Base-by-base conservation (phyloP, 257 asterid genomes). In the Eustoma russellianum region DNA sequence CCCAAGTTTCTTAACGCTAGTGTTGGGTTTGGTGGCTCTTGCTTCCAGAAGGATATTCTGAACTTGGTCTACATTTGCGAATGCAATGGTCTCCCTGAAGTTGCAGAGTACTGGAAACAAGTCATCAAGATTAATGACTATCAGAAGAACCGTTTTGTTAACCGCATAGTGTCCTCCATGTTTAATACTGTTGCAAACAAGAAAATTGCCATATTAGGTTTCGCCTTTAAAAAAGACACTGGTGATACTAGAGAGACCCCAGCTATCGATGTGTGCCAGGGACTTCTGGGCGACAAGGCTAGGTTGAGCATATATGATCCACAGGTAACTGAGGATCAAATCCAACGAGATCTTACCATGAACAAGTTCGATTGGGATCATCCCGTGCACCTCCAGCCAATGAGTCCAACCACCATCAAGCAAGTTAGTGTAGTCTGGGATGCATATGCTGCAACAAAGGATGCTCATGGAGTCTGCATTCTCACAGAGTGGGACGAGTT, bases 401-500 rank as follows among this genome's bases (percentile, higher is more conserved):
- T 72, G 78, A 83, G 94, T 59, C 94, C 89, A 53, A 70, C 89
- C 35, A 69, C 89, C 4, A 71, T 70, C 69, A 83, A 80, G 63
- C 82, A 78, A 70, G 84, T 83, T 19, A 70, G 68, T 0, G 68
- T 69, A 13, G 77, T 74, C 55, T 80, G 84, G 86, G 89, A 81
- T 51, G 94, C 94, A 10, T 83, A 83, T 11, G 66, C 60, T 44
- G 94, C 94, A 7, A 68, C 84, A 0, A 83, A 76, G 66, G 86
- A 74, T 2, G 89, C 94, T 0, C 94, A 83, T 13, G 89, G 80
- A 18, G 59, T 83, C 17, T 80, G 94, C 72, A 81, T 83, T 48
- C 77, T 83, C 9, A 83, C 94, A 0, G 94, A 83, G 69, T 83
- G 94, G 94, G 91, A 84, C n/a, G 94, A 84, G 68, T 84, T 84